phyloP scores from a whole-genome alignment of 106 monocot genomes.

The Dendrobium catenatum region DNA sequence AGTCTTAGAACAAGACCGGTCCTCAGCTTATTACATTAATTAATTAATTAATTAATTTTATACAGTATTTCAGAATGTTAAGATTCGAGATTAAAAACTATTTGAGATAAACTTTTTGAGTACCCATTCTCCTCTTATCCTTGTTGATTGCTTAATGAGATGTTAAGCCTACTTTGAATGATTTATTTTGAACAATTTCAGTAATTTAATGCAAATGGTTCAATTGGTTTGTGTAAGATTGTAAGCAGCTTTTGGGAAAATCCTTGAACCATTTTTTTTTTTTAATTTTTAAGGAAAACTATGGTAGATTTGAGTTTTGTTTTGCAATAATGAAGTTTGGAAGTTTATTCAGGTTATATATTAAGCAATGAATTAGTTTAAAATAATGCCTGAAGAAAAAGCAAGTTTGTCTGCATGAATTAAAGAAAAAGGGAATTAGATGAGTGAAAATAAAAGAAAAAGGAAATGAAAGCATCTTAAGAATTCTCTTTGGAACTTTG shows the following conservation, averaged over 20 bases:
- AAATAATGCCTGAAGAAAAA: conserved; percentile 4
- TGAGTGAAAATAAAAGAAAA: conserved; percentile 9
- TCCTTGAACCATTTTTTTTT: no score
- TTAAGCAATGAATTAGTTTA: neutral
- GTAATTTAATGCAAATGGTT: no score
- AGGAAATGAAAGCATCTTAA: conserved; percentile 9
- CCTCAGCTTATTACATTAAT: neutral
- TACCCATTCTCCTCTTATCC: no score
- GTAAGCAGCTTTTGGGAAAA: no score
- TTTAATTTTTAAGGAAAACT: neutral
- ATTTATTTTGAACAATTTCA: no score
- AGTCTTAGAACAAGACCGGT: conserved; percentile 25
- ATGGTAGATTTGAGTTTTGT: neutral
- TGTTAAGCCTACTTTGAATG: no score
- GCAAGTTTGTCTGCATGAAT: conserved; percentile 8
- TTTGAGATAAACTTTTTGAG: no score
- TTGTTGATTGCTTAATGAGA: no score
- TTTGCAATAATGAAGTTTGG: neutral
- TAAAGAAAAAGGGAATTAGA: conserved; percentile 10
- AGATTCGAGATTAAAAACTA: no score
- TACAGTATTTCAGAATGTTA: neutral
- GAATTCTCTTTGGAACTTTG: conserved; percentile 18
- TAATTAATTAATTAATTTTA: neutral
- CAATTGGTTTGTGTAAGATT: no score
- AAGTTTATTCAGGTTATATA: neutral